These are phyloP conservation scores for Backusella parvicylindrica DNA, from an alignment of 192 early-diverging fungal genomes.

Conservation along the genomic window DNA sequence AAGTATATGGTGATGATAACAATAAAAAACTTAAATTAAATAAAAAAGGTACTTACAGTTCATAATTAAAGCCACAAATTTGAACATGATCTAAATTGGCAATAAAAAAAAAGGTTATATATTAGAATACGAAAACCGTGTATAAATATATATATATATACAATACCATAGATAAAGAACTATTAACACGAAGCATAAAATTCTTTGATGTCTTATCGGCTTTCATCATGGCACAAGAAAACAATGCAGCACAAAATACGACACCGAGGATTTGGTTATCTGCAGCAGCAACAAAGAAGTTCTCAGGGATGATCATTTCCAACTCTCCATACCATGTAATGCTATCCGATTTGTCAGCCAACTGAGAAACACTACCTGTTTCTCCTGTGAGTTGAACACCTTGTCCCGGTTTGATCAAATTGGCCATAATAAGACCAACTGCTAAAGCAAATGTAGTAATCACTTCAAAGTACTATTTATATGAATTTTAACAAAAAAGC, in stretches of 20 bases:
- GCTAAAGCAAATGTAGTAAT: slow-evolving; percentile 61
- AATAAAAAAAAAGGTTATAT: not conserved
- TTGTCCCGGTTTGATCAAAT: slow-evolving; percentile 59
- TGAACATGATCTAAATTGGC: slow-evolving; percentile 52
- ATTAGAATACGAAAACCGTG: not conserved
- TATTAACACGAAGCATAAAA: slow-evolving; percentile 51
- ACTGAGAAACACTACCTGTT: not conserved
- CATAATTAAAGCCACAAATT: slow-evolving; percentile 57
- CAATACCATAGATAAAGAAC: slow-evolving; percentile 41
- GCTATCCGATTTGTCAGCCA: slow-evolving; percentile 17
- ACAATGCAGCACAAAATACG: slow-evolving; percentile 63
- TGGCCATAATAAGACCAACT: slow-evolving; percentile 63
- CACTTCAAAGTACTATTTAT: slow-evolving; percentile 56
- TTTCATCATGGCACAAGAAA: slow-evolving; percentile 53
- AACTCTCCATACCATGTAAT: slow-evolving; percentile 57
- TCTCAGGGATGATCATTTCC: slow-evolving; percentile 54
- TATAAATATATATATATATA: not conserved
- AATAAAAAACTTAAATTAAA: not conserved
- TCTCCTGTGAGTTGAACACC: slow-evolving; percentile 38
- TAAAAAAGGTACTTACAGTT: slow-evolving; percentile 29
- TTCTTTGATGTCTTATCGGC: slow-evolving; percentile 38
- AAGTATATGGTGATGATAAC: not conserved
- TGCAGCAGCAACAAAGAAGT: slow-evolving; percentile 52
- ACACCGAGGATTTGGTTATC: slow-evolving; percentile 44
- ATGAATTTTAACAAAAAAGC: not conserved